Base-by-base conservation (phyloP, 306 rosid genomes). In the Pachyrhizus erosus region DNA sequence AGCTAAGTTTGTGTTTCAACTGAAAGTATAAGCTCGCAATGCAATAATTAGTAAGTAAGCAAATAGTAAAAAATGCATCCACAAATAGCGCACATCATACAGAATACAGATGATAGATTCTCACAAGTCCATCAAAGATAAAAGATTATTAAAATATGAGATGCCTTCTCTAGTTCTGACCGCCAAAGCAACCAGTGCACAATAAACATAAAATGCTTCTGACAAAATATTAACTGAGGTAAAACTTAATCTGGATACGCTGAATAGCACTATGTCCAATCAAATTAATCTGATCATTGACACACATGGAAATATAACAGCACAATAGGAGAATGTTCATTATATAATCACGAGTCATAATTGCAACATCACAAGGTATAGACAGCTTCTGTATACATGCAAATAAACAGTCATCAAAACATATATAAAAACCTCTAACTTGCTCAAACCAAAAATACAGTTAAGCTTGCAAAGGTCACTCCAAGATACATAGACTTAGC, bases 61-160 rank as follows among this genome's bases (percentile, higher is more conserved):
- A 80, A 37, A 48, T 37, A 70, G 54, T 23, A 70, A 17, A 45
- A 71, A 74, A 49, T 26, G 40, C 11, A 23, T 82, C 77, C 68
- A 57, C 26, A 74, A 55, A 76, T n/a, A 75, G 6, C n/a, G 23
- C 51, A 46, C 17, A 78, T 51, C 72, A 60, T 67, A 60, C 64
- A 60, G 23, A 60, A 60, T 67, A 60, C 64, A 60, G 23, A 60
- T 45, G 5, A 20, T 64, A 65, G 24, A 34, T 24, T 27, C 51
- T 13, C 70, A 34, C 54, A 75, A 21, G 20, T 15, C 24, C 17
- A 57, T 40, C 5, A 75, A 39, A 39, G 54, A 58, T 40, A 9
- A 75, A 39, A 39, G 54, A 58, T 58, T 42, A 24, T 76, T 14
- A 15, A 76, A 20, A 40, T 3, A 21, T 39, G 23, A 40, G 5